Base-by-base conservation (phyloP, 345 rosid genomes). In the Lumnitzera racemosa region DNA sequence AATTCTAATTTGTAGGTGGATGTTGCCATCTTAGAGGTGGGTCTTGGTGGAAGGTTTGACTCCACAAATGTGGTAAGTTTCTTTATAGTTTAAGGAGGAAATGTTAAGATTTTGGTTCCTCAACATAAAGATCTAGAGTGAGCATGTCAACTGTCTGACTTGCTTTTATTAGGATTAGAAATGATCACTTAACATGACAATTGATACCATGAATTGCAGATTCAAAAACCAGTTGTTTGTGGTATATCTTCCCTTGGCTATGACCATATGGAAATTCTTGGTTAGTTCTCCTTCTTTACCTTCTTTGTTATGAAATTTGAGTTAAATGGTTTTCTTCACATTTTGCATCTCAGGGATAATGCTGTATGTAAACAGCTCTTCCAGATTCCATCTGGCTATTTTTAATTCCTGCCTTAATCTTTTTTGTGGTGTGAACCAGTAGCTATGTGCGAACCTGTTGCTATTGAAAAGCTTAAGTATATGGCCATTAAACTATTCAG, bases 191-290 rank as follows among this genome's bases (percentile, higher is more conserved):
- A 49, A 72, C 46, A 48, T 47, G 46, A 51, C 23, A 55, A 47
- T 57, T 47, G 67, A 62, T 51, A 36, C 23, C 20, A 48, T 70
- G 29, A 56, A 15, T 48, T 70, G 56, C 83, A 94, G 99, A 82
- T 94, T 67, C 81, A 76, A 67, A 70, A 66, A 66, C 99, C 99
- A 51, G 57, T 88, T 23, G 96, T 94, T 0, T 94, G 99, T 56
- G 99, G 95, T 67, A 67, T 94, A 69, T 48, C 92, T 66, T 90
- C 97, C 63, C 96, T 94, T 53, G 99, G 99, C 49, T 94, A 86
- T 75, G 99, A 94, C 68, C 99, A 94, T 77, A 94, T 86, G 97
- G 99, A 94, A 81, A 94, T 94, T 72, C 96, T 94, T 61, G 99
- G 99, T 94, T 80, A 76, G 99, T 87, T 63, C 76, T 62, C 62